Evolutionary conservation across 2,329 filamentous ascomycete genomes (phyloP), one percentile per base, ranked within the genome.

Genomic region (Xylariaceae sp.): DNA sequence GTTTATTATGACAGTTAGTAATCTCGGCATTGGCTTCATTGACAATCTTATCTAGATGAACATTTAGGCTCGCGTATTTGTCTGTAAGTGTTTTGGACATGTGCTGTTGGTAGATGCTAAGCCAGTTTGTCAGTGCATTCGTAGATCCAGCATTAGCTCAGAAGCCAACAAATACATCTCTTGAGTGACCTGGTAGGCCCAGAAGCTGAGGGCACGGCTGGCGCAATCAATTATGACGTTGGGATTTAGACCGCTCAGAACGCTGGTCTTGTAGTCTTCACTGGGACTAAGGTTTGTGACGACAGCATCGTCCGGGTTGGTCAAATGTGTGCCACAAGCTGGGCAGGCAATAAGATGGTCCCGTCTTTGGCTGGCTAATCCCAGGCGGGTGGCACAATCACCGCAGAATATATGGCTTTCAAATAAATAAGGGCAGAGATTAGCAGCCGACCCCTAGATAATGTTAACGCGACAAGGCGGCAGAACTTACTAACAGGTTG

Each of bases 201-300:
- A 95, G 67, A 96, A 96, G 30, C 80, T 83, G 59, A 96, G 71
- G 1, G 86, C 90, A 61, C 88, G 80, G 5, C 86, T 84, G 19
- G 89, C 87, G 70, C 90, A 95, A 63, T 96, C 92, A 80, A 95
- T 90, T 59, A 96, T 88, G 29, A 86, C 78, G 32, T 80, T 85
- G 0, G 92, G 92, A 56, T 84, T 88, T 1, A 96, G 73, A 0
- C 92, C 92, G 65, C 88, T 90, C 10, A 96, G 76, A 0, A 95
- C 81, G 56, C 86, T 92, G 0, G 88, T 90, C 70, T 95, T 95
- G 76, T 94, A 95, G 61, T 95, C 90, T 64, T 96, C 92, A 0
- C 84, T 85, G 0, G 90, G 90, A 56, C 86, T 88, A 39, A 96
- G 76, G 29, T 84, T 79, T 1, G 86, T 81, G 18, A 86, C 76